Percentiles rank a stretch among this genome's conserved stretches.
Conservation (phyloP, 208 protist genomes). For the Trypanosoma rangeli region DNA sequence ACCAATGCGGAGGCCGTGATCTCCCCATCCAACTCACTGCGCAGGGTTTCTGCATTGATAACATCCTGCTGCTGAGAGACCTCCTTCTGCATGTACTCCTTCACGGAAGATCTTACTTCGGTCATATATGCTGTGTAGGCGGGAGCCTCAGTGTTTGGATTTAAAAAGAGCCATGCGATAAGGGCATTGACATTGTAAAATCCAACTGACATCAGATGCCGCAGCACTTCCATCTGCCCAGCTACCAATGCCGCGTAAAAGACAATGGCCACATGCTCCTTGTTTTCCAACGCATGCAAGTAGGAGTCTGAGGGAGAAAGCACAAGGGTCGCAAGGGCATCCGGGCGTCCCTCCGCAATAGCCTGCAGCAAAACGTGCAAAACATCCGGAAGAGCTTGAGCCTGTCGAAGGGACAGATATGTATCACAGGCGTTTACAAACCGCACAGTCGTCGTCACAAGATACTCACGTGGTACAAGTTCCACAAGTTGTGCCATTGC, state of each 20-base stretch:
- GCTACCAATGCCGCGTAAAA: slow-evolving; percentile 68
- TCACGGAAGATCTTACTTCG: slow-evolving; percentile 7
- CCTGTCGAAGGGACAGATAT: slow-evolving; percentile 34
- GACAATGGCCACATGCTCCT: slow-evolving; percentile 33
- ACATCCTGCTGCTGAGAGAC: not conserved
- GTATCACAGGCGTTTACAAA: slow-evolving; percentile 67
- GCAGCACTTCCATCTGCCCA: slow-evolving; percentile 65
- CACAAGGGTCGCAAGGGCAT: slow-evolving; percentile 56
- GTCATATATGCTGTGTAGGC: slow-evolving; percentile 21
- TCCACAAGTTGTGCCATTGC: slow-evolving; percentile 78
- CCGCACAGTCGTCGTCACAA: slow-evolving; percentile 74
- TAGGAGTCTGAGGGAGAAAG: slow-evolving; percentile 68
- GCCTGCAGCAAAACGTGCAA: slow-evolving; percentile 65
- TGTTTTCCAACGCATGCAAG: slow-evolving; percentile 39
- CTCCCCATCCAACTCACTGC: slow-evolving; percentile 4
- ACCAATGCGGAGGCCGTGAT: not conserved
- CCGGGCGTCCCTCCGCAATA: slow-evolving; percentile 54
- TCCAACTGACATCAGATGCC: slow-evolving; percentile 49
- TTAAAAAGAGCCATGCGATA: slow-evolving; percentile 57
- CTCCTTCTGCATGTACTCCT: slow-evolving; percentile 13
- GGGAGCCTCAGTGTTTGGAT: slow-evolving; percentile 30
- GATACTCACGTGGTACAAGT: slow-evolving; percentile 66
- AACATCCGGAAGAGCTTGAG: slow-evolving; percentile 71
- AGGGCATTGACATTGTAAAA: slow-evolving; percentile 71
- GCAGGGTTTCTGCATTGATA: not conserved